Evolutionary conservation across 306 rosid species (phyloP).

Genomic region (Fragaria ananassa): DNA sequence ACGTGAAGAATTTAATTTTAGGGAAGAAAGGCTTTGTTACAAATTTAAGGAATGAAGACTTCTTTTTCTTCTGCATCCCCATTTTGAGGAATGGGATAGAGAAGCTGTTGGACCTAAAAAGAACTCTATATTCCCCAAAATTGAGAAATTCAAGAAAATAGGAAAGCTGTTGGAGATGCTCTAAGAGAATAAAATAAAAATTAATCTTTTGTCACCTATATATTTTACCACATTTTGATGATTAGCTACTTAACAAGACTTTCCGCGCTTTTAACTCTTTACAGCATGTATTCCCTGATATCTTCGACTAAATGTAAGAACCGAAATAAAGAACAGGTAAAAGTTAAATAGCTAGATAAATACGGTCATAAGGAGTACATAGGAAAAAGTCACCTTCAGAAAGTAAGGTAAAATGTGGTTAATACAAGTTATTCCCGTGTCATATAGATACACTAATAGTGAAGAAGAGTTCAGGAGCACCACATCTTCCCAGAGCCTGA

Average conservation of each 20-base stretch:
- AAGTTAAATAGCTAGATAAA: background rate
- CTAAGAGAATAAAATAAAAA: too few relatives aligned
- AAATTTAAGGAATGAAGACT: too few relatives aligned
- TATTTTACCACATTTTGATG: background rate
- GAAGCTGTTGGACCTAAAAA: too few relatives aligned
- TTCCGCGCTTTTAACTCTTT: background rate
- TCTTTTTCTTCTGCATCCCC: too few relatives aligned
- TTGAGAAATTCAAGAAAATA: too few relatives aligned
- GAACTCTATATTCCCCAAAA: too few relatives aligned
- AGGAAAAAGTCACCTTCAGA: conserved; percentile 20
- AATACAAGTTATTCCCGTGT: conserved; percentile 37
- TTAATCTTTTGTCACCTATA: too few relatives aligned
- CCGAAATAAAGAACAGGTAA: background rate
- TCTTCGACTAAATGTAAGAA: background rate
- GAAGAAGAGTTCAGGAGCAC: conserved; percentile 17
- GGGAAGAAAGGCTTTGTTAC: too few relatives aligned
- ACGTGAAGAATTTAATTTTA: too few relatives aligned
- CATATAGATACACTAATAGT: conserved; percentile 36
- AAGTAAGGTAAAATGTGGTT: conserved; percentile 21
- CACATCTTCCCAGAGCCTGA: conserved; percentile 35
- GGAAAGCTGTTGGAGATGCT: too few relatives aligned
- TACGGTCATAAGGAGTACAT: background rate
- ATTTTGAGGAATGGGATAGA: too few relatives aligned
- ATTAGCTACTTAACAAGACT: background rate
- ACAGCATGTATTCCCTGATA: background rate